Conservation (phyloP, 371 early-diverging fungal species). For the Mortierella sp. region DNA sequence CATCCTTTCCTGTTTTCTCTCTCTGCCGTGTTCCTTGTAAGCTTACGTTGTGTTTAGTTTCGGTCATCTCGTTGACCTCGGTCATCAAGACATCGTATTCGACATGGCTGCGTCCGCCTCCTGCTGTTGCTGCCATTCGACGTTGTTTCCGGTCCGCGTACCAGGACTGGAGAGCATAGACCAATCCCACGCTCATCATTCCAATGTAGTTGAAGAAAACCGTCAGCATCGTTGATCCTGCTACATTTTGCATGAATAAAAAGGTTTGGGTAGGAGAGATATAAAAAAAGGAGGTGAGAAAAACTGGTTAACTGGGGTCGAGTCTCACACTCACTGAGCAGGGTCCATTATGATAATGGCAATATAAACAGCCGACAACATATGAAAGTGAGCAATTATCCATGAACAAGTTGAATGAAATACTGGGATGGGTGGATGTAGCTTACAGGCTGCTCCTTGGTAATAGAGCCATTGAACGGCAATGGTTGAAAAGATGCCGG, state of each 20-base stretch:
- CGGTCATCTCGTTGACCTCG: slow-evolving; percentile 37
- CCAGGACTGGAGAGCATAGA: slow-evolving; percentile 62
- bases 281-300: background rate
- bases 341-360: background rate
- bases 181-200: slow-evolving; percentile 70
- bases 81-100: slow-evolving; percentile 46
- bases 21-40: background rate
- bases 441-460: slow-evolving; percentile 75
- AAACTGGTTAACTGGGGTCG: background rate
- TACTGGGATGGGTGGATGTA: background rate
- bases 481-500: slow-evolving; percentile 71
- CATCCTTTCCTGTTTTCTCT: background rate
- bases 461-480: slow-evolving; percentile 78
- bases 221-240: slow-evolving; percentile 67
- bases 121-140: slow-evolving; percentile 20
- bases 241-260: slow-evolving; percentile 41
- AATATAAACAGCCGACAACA: background rate
- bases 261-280: background rate
- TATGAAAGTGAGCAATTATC: background rate
- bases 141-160: slow-evolving; percentile 34
- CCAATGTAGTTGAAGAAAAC: slow-evolving; percentile 71
- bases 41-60: slow-evolving; percentile 26
- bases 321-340: background rate
- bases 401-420: background rate
- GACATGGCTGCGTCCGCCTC: slow-evolving; percentile 21